Evolutionary conservation across 2,329 filamentous ascomycete genomes (phyloP).

Genomic region (Monosporascus ibericus): DNA sequence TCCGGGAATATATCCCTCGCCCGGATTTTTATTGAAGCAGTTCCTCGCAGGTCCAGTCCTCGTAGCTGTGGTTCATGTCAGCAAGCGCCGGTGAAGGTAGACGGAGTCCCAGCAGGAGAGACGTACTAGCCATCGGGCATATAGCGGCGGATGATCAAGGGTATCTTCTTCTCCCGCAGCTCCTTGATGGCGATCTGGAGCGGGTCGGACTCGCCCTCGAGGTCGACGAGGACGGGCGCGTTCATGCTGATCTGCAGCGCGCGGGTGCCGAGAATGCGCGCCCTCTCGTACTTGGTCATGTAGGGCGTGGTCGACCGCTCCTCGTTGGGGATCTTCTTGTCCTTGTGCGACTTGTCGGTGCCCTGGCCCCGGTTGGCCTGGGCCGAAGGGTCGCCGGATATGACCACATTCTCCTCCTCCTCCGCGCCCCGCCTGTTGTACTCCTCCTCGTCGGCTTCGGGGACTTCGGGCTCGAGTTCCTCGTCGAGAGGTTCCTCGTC

Average conservation of each 20-base stretch:
- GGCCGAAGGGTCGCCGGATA: conserved; percentile 57
- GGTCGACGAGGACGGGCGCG: conserved; percentile 89
- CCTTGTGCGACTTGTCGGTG: conserved; percentile 52
- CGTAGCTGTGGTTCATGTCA: conserved; percentile 58
- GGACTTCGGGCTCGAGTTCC: conserved; percentile 49
- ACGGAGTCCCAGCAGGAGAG: conserved; percentile 7
- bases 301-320: conserved; percentile 91
- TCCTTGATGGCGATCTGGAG: conserved; percentile 97
- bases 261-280: conserved; percentile 85
- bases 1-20: not conserved
- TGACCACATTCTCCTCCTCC: conserved; percentile 52
- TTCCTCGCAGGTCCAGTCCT: conserved; percentile 99
- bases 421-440: conserved; percentile 48
- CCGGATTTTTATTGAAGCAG: conserved; percentile 53
- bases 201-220: conserved; percentile 96
- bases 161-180: conserved; percentile 96
- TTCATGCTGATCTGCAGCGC: conserved; percentile 99
- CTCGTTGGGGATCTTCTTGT: conserved; percentile 87
- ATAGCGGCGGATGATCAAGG: conserved; percentile 88
- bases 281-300: conserved; percentile 98
- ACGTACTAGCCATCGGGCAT: conserved; percentile 93
- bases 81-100: conserved; percentile 11
- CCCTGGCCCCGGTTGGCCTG: conserved; percentile 48
- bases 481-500: conserved; percentile 58
- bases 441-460: conserved; percentile 45